Base-by-base conservation (phyloP, 2,329 filamentous ascomycete genomes). In the Trichothecium sympodiale region DNA sequence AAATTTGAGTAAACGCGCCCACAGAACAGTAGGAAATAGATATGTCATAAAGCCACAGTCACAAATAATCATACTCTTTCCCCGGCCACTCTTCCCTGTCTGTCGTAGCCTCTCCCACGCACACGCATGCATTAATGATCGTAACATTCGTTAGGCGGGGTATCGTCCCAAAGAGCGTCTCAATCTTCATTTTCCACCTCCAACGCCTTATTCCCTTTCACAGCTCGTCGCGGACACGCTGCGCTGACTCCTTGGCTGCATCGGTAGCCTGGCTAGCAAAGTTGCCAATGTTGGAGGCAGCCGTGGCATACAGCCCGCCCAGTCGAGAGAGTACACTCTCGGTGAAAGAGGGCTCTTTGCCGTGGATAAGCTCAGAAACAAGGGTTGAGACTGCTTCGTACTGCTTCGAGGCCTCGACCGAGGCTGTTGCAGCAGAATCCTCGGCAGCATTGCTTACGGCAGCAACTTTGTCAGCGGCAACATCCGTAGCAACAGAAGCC, bases 341-440 rank as follows among this genome's bases (percentile, higher is more conserved):
- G 0, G 80, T 87, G 48, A 86, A 93, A 12, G 78, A 76, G 1
- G 83, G 79, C 52, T 93, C 85, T 54, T 80, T 85, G 36, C 83
- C 86, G 29, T 70, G 60, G 12, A 94, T 65, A 2, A 93, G 64
- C 55, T 93, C 85, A 2, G 80, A 82, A 12, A 94, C 69, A 2
- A 91, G 69, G 10, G 71, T 74, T 51, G 79, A 77, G 5, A 93
- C 70, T 17, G 75, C 75, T 5, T 72, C 70, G 45, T 84, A 88
- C 47, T 85, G 80, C 33, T 71, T 66, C 5, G 65, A 63, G 1
- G 74, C 74, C 29, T 68, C 68, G 15, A 69, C 69, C 2, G 77
- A 77, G 5, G 74, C 80, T 30, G 78, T 74, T 9, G 72, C 69
- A 15, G 72, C 72, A 28, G 49, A 80, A 9, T 61, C 62, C 7